Conservation (phyloP, 371 early-diverging fungal genomes). For the Mucor irregularis region DNA sequence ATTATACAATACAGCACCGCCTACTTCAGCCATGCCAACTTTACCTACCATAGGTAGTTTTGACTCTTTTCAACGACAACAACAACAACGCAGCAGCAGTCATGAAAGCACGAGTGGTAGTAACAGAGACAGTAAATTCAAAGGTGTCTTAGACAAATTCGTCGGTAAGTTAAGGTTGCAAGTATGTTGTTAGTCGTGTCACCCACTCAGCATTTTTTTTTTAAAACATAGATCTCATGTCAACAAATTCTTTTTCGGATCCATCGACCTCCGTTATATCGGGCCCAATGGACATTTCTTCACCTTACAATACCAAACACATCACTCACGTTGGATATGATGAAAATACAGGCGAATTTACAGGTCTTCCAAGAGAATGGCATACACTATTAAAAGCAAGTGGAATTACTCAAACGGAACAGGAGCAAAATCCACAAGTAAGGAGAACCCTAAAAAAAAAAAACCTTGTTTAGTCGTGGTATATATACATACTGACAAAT, state of each 20-base stretch:
- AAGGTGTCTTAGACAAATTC: slow-evolving; percentile 25
- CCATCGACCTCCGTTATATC: neutral
- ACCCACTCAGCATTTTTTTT: too few species aligned
- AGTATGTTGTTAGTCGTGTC: neutral
- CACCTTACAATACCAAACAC: slow-evolving; percentile 31
- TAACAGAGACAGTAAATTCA: slow-evolving; percentile 15
- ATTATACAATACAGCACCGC: slow-evolving; percentile 15
- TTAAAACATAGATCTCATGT: slow-evolving; percentile 12
- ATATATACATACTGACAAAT: too few species aligned
- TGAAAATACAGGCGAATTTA: slow-evolving; percentile 29
- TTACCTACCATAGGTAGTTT: slow-evolving; percentile 4
- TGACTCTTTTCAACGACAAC: slow-evolving; percentile 2
- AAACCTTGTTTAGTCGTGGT: too few species aligned
- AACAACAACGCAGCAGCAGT: slow-evolving; percentile 7
- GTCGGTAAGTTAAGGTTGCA: slow-evolving; percentile 11
- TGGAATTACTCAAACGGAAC: slow-evolving; percentile 29
- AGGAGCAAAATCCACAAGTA: slow-evolving; percentile 33
- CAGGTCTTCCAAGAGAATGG: slow-evolving; percentile 35
- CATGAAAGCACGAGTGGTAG: too few species aligned
- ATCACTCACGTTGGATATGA: slow-evolving; percentile 34
- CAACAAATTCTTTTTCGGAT: neutral
- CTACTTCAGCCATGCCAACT: neutral
- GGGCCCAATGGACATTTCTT: slow-evolving; percentile 23
- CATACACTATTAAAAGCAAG: slow-evolving; percentile 24
- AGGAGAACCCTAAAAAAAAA: neutral